Percentiles rank a stretch among this genome's conserved stretches.
Evolutionary conservation across 2,329 filamentous ascomycete species (phyloP).

Genomic region (Balansia obtecta): DNA sequence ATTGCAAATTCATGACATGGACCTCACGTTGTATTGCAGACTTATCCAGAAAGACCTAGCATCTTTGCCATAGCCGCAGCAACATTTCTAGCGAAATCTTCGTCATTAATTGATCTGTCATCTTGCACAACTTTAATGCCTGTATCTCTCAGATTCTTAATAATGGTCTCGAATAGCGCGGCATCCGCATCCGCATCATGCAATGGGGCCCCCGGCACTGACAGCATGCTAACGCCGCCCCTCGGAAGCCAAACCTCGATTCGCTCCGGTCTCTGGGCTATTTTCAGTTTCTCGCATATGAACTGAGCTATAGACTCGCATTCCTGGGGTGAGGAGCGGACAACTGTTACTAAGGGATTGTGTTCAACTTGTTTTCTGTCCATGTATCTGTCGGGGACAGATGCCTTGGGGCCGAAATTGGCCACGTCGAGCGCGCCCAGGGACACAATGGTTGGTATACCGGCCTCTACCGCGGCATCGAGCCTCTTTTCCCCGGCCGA

Average conservation of each 20-base stretch:
- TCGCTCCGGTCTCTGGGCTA: constrained; percentile 23
- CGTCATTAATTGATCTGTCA: constrained; percentile 40
- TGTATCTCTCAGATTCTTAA: constrained; percentile 32
- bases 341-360: constrained; percentile 53
- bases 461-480: constrained; percentile 40
- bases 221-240: constrained; percentile 49
- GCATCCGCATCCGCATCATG: constrained; percentile 29
- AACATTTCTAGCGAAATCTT: constrained; percentile 33
- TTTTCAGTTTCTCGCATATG: constrained; percentile 40
- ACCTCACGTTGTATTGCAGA: no score
- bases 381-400: constrained; percentile 42
- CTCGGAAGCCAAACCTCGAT: constrained; percentile 47
- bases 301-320: constrained; percentile 40
- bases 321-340: constrained; percentile 50
- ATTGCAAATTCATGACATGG: no score
- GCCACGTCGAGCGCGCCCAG: constrained; percentile 47
- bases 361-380: constrained; percentile 46
- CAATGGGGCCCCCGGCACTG: constrained; percentile 40
- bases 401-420: constrained; percentile 47
- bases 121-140: constrained; percentile 38
- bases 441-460: constrained; percentile 41
- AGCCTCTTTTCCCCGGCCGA: constrained; percentile 45
- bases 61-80: constrained; percentile 25
- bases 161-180: constrained; percentile 40
- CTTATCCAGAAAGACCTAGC: neutral